phyloP scores from a whole-genome alignment of 352 stramenopile genomes.

The Phytophthora ohioensis region DNA sequence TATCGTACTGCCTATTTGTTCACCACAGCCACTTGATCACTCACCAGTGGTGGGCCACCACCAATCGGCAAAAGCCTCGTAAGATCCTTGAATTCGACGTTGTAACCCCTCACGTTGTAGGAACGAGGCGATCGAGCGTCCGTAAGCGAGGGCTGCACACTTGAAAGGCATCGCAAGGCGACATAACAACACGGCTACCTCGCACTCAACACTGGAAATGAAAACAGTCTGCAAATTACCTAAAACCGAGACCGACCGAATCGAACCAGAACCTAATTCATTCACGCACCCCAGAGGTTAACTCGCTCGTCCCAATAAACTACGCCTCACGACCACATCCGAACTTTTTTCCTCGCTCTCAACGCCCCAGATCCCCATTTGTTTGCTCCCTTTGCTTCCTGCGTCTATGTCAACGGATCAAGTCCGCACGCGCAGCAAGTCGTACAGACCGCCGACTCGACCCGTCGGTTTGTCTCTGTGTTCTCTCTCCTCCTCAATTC shows the following conservation, averaged over 20 bases:
- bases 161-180: too few relatives aligned
- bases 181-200: too few relatives aligned
- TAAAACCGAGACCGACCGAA: slow-evolving; percentile 35
- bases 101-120: too few relatives aligned
- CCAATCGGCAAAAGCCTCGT: too few relatives aligned
- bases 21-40: too few relatives aligned
- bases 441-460: slow-evolving; percentile 13
- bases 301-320: slow-evolving; percentile 28
- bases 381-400: slow-evolving; percentile 12
- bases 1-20: too few relatives aligned
- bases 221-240: slow-evolving; percentile 42
- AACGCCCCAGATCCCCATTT: slow-evolving; percentile 21
- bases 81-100: too few relatives aligned
- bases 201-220: neutral
- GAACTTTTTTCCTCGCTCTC: slow-evolving; percentile 10
- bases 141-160: too few relatives aligned
- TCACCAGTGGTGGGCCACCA: too few relatives aligned
- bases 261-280: slow-evolving; percentile 28
- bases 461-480: slow-evolving; percentile 8
- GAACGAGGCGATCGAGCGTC: too few relatives aligned
- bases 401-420: slow-evolving; percentile 33
- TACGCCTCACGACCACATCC: slow-evolving; percentile 26
- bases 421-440: slow-evolving; percentile 10
- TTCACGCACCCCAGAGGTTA: slow-evolving; percentile 18
- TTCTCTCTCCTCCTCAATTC: slow-evolving; percentile 13